Base-by-base conservation (phyloP, 306 rosid species). In the Ammopiptanthus mongolicus region DNA sequence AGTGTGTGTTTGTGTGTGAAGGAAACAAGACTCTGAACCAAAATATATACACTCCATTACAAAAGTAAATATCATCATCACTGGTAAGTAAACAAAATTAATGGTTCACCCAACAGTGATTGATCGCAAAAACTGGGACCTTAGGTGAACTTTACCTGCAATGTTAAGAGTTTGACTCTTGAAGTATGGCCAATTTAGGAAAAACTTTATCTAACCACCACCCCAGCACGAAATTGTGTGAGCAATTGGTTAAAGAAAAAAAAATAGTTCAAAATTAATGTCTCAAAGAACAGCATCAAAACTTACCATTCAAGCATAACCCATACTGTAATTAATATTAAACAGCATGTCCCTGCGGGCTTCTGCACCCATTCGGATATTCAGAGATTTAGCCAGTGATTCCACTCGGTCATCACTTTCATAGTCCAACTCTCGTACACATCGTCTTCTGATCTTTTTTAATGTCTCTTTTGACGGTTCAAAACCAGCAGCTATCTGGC, bases 401-500 rank as follows among this genome's bases (percentile, higher is more conserved):
- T 80, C 57, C 69, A 90, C 82, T 31, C 81, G 86, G 69, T 87
- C 91, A 63, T 90, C 83, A 75, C 78, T 87, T 17, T 92, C 96
- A 47, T 87, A 65, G 78, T 96, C 97, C 85, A 84, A 56, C 84
- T 92, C 93, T 62, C 99, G 87, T 5, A 77, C 66, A 65, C 98
- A 89, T 48, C 99, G 92, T 73, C 99, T 81, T 77, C 92, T 85
- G 46, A 86, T 80, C 86, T 83, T 86, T 82, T 83, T 90, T 57
- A 92, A 86, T 3, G 66, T 76, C 74, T 83, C 96, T 80, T 66
- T 90, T 33, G 88, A 42, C 5, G 99, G 99, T 48, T 81, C 86
- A 77, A 87, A 96, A 41, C 98, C 97, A 58, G 93, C 93, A 68
- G 79, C 81, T 18, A 67, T 81, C 98, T 96, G 85, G 69, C 83